These are phyloP conservation scores for Mycena rebaudengoi DNA, from an alignment of 768 basidiomycete genomes.

Conservation along the genomic window DNA sequence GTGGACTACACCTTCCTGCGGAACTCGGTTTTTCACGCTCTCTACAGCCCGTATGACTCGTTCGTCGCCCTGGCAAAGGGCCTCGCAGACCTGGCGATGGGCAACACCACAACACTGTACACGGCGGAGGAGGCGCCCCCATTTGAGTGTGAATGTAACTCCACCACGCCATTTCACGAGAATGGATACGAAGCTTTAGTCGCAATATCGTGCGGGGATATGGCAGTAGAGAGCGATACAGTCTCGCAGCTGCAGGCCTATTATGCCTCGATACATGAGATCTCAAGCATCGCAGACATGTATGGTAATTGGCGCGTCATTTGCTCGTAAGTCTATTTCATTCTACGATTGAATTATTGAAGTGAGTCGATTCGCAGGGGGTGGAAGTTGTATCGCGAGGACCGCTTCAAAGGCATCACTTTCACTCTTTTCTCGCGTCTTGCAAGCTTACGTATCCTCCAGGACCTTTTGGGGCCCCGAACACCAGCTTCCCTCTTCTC, in stretches of 20 bases:
- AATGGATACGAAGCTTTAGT: conserved; percentile 2
- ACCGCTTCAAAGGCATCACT: conserved; percentile 5
- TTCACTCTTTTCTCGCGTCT: not conserved
- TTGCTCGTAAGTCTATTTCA: conserved; percentile 14
- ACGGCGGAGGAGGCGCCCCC: not conserved
- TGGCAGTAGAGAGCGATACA: conserved; percentile 5
- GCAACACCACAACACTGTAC: conserved; percentile 32
- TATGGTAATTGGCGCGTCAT: conserved; percentile 15
- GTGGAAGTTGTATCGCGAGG: conserved; percentile 20
- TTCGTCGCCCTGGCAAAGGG: conserved; percentile 27
- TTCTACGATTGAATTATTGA: not conserved
- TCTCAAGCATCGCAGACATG: conserved; percentile 29
- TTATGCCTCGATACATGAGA: conserved; percentile 11
- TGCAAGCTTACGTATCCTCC: not conserved
- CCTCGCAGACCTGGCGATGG: conserved; percentile 34
- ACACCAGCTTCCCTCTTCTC: conserved; percentile 33
- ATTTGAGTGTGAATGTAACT: conserved; percentile 4
- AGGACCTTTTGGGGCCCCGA: conserved; percentile 26
- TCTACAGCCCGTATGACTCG: conserved; percentile 34
- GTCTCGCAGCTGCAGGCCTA: conserved; percentile 11
- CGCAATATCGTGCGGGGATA: conserved; percentile 29
- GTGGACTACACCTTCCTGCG: conserved; percentile 32
- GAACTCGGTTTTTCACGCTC: conserved; percentile 26
- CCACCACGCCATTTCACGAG: not conserved
- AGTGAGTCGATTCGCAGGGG: conserved; percentile 14